Evolutionary conservation across 2,329 filamentous ascomycete species (phyloP).

Genomic region (Leptographium radiaticola): DNA sequence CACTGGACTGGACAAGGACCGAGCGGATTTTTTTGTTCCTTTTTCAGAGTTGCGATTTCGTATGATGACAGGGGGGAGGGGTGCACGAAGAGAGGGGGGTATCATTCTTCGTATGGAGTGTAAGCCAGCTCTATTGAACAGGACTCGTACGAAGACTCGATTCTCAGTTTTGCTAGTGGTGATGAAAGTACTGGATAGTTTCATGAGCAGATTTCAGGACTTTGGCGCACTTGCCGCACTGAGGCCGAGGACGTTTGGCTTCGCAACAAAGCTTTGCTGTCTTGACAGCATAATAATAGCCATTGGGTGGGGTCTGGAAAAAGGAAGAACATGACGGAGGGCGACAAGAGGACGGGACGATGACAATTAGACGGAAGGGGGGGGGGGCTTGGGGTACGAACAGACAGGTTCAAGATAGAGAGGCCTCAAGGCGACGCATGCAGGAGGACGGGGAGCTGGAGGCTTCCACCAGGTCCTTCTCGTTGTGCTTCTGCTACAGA

Average conservation of each 20-base stretch:
- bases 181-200: too few relatives aligned
- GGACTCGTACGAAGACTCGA: neutral
- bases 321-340: neutral
- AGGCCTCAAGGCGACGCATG: neutral
- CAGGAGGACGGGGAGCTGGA: neutral
- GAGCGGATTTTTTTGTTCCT: neutral
- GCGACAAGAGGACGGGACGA: neutral
- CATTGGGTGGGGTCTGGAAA: neutral
- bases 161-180: too few relatives aligned
- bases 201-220: too few relatives aligned
- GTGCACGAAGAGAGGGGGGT: neutral
- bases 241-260: too few relatives aligned
- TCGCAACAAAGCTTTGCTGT: too few relatives aligned
- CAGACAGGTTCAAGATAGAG: neutral
- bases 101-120: neutral
- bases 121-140: neutral
- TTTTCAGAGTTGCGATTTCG: neutral
- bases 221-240: too few relatives aligned
- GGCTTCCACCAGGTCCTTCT: neutral
- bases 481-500: neutral
- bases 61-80: neutral
- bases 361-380: neutral
- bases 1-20: slow-evolving; percentile 9
- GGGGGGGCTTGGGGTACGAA: neutral
- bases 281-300: too few relatives aligned